Base-by-base conservation (phyloP, 345 rosid genomes). In the sweet orange (Citrus sinensis) region DNA sequence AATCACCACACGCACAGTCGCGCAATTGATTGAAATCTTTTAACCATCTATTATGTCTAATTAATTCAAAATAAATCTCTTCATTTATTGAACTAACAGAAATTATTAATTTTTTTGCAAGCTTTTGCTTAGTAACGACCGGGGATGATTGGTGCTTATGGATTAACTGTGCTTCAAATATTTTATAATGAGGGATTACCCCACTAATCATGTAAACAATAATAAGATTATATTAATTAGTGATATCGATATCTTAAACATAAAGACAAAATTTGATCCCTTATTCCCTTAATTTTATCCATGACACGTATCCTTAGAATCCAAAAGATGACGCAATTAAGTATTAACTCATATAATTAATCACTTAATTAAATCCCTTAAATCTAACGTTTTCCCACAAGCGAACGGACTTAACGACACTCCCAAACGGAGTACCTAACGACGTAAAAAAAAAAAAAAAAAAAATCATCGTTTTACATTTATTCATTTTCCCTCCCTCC, bases 381-480 rank as follows among this genome's bases (percentile, higher is more conserved):
- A 16, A 20, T 40, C 24, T 67, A 82, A 79, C 68, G 74, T 71
- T 58, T 66, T 76, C 82, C 25, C 10, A 4, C 37, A 32, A 78
- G 67, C 83, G 66, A 83, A 87, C 90, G 83, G 82, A 82, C 74
- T 83, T 85, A 85, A 86, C 85, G 85, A 86, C 87, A 85, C 39
- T 9, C 39, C 1, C 32, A 73, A 81, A 58, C 77, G 81, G 78
- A 72, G 76, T 2, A 71, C 80, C 82, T 32, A 77, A 71, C 88
- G 37, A 79, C 68, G 75, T 13, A 0, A 54, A 17, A 54, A 16
- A 4, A 4, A 16, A 7, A 29, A 34, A 34, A 58, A 25, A 76
- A 67, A 24, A 16, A 46, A 7, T 0, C 67, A 62, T 55, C 34
- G 20, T 37, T 24, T 60, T 25, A 2, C 64, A 7, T 19, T 37